Conservation (phyloP, 2,329 filamentous ascomycete genomes). For the Epichloe sibirici region DNA sequence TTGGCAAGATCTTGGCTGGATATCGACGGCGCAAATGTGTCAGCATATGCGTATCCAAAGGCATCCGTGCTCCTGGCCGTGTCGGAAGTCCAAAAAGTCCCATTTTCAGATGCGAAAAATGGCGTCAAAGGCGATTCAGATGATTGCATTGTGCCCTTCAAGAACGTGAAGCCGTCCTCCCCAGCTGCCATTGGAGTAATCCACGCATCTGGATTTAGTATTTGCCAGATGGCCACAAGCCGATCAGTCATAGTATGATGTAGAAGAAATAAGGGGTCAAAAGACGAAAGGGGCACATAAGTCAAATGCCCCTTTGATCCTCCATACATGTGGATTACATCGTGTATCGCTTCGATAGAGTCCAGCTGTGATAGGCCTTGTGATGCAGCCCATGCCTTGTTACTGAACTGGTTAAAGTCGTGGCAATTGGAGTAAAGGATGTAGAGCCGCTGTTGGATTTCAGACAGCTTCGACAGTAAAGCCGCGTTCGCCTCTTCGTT, state of each 20-base stretch:
- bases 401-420: slow-evolving; percentile 58
- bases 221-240: slow-evolving; percentile 66
- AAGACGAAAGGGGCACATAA: slow-evolving; percentile 59
- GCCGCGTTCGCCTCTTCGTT: slow-evolving; percentile 42
- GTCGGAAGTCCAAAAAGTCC: slow-evolving; percentile 57
- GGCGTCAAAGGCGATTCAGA: slow-evolving; percentile 49
- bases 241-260: slow-evolving; percentile 70
- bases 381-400: slow-evolving; percentile 47
- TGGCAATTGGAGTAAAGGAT: slow-evolving; percentile 55
- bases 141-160: slow-evolving; percentile 40
- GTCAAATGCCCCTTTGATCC: slow-evolving; percentile 56
- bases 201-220: slow-evolving; percentile 56
- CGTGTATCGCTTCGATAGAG: slow-evolving; percentile 53
- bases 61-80: slow-evolving; percentile 42
- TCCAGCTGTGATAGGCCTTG: slow-evolving; percentile 40
- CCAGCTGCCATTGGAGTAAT: slow-evolving; percentile 42
- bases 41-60: slow-evolving; percentile 67
- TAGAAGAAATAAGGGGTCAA: slow-evolving; percentile 69
- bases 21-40: slow-evolving; percentile 28
- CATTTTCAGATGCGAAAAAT: slow-evolving; percentile 46
- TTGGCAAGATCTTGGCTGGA: slow-evolving; percentile 16
- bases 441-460: slow-evolving; percentile 51
- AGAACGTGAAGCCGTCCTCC: slow-evolving; percentile 50
- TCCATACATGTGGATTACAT: slow-evolving; percentile 46
- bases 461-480: slow-evolving; percentile 31